Conservation (phyloP, 768 basidiomycete species). For the Cystobasidiopsis lactophilus region DNA sequence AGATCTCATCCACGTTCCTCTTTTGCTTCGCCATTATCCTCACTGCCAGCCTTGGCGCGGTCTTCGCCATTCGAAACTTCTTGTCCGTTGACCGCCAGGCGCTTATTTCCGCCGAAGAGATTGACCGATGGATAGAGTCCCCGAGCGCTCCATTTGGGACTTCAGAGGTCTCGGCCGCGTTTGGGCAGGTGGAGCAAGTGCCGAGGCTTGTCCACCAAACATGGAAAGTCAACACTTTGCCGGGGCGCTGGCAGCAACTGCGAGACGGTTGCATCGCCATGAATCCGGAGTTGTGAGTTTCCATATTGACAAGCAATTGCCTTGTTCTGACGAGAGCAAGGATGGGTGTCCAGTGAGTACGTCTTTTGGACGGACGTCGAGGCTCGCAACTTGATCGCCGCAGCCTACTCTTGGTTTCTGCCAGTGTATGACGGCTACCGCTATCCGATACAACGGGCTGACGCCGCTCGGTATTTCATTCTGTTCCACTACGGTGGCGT, state of each 20-base stretch:
- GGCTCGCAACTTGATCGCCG: constrained; percentile 72
- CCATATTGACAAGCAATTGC: constrained; percentile 18
- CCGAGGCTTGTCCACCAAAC: constrained; percentile 94
- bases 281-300: constrained; percentile 80
- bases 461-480: constrained; percentile 93
- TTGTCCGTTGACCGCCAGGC: too few species aligned
- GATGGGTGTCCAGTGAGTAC: constrained; percentile 45
- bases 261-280: constrained; percentile 68
- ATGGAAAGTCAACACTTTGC: constrained; percentile 80
- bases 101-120: too few species aligned
- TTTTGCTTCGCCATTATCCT: too few species aligned
- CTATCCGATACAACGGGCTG: constrained; percentile 40
- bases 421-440: constrained; percentile 73
- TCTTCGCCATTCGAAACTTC: too few species aligned
- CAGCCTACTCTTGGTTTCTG: constrained; percentile 75
- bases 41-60: too few species aligned
- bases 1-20: too few species aligned
- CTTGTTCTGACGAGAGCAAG: background rate
- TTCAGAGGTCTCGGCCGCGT: too few species aligned
- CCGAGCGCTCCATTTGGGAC: too few species aligned
- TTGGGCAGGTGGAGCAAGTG: constrained; percentile 28
- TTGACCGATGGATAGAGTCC: too few species aligned
- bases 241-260: constrained; percentile 52
- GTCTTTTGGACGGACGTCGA: constrained; percentile 87
- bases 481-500: constrained; percentile 83